Evolutionary conservation across 441 rosid species (phyloP).

Genomic region (Jatropha multifida): DNA sequence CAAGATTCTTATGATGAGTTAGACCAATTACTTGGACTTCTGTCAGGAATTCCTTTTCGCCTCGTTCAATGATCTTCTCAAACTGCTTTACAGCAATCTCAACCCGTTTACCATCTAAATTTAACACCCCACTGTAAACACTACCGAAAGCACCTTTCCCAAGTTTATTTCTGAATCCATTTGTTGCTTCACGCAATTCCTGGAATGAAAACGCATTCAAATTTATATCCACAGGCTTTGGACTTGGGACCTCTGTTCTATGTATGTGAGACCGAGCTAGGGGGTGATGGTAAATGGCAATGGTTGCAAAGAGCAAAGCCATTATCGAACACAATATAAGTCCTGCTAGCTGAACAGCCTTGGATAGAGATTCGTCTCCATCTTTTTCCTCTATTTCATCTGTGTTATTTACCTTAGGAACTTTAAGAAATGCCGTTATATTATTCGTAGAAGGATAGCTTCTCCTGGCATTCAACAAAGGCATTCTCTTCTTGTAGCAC

Average conservation of each 20-base stretch:
- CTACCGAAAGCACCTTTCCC: slow-evolving; percentile 38
- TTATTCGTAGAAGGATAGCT: slow-evolving; percentile 6
- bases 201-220: slow-evolving; percentile 35
- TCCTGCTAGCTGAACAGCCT: slow-evolving; percentile 15
- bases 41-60: slow-evolving; percentile 37
- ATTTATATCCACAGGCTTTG: slow-evolving; percentile 26
- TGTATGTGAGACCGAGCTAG: slow-evolving; percentile 10
- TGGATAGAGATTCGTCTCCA: slow-evolving; percentile 7
- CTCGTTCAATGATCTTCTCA: slow-evolving; percentile 27
- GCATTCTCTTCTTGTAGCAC: slow-evolving; percentile 40
- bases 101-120: slow-evolving; percentile 23
- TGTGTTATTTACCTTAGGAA: background rate
- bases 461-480: slow-evolving; percentile 40
- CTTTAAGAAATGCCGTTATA: slow-evolving; percentile 34
- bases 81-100: slow-evolving; percentile 39
- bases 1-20: slow-evolving; percentile 45
- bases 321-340: slow-evolving; percentile 16
- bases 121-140: slow-evolving; percentile 32
- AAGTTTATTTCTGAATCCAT: slow-evolving; percentile 32
- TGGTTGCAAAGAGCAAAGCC: slow-evolving; percentile 22
- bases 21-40: slow-evolving; percentile 38
- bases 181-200: slow-evolving; percentile 32
- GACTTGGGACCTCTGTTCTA: slow-evolving; percentile 2
- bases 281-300: slow-evolving; percentile 26
- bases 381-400: background rate